Conservation (phyloP, 257 asterid species). For the Nicotiana noctiflora region DNA sequence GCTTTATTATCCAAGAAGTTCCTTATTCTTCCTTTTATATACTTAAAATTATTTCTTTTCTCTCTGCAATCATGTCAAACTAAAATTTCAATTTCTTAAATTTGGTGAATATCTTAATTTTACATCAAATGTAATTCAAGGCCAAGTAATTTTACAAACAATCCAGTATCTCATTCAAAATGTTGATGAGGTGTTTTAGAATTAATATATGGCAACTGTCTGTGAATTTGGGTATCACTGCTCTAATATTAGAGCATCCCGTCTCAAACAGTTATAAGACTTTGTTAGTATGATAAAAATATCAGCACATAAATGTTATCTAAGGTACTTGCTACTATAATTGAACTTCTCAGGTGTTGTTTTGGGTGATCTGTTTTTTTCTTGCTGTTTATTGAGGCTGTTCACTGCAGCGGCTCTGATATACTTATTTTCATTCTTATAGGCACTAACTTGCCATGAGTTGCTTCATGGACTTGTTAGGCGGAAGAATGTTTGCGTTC, state of each 20-base stretch:
- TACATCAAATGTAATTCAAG: neutral
- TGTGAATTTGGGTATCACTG: slow-evolving; percentile 7
- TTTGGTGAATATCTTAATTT: slow-evolving; percentile 7
- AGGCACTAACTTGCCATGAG: slow-evolving; percentile 84
- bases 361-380: neutral
- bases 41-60: neutral
- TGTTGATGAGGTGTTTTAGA: neutral
- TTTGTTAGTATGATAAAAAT: neutral
- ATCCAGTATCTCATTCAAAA: neutral
- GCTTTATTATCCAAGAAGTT: neutral
- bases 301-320: neutral
- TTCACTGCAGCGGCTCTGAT: neutral
- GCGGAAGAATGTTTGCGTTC: slow-evolving; percentile 51
- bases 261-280: neutral
- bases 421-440: slow-evolving; percentile 21
- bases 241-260: neutral
- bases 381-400: neutral
- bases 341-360: neutral
- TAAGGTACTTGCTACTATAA: neutral
- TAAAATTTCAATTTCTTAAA: slow-evolving; percentile 2
- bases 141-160: neutral
- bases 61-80: neutral
- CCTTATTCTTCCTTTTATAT: neutral
- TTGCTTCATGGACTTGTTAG: slow-evolving; percentile 94
- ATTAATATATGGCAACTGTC: neutral